These are phyloP conservation scores for Acacia acuminata DNA, from an alignment of 306 rosid genomes.

Conservation along the genomic window DNA sequence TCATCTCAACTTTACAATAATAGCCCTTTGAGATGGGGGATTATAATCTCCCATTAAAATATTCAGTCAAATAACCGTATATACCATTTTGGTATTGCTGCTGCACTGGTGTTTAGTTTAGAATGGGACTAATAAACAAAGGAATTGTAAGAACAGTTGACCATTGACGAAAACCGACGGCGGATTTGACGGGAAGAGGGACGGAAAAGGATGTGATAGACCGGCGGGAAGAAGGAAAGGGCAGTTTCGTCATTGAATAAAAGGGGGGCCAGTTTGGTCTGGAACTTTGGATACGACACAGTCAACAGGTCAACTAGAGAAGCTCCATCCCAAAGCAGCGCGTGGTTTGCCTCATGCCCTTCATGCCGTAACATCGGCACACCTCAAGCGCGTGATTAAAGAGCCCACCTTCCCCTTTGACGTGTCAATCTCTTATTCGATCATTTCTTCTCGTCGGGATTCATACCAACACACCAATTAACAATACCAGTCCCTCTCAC, in stretches of 20 bases:
- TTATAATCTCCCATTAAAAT: not conserved
- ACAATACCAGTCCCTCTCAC: slow-evolving; percentile 51
- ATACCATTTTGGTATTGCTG: not conserved
- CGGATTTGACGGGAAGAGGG: too few species aligned
- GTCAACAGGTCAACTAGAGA: slow-evolving; percentile 4
- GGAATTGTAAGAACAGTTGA: not conserved
- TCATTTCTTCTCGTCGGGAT: slow-evolving; percentile 60
- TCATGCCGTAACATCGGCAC: slow-evolving; percentile 20
- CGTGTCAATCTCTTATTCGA: slow-evolving; percentile 59
- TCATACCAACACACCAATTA: slow-evolving; percentile 66
- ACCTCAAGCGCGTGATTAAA: slow-evolving; percentile 39
- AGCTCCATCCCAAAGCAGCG: slow-evolving; percentile 32
- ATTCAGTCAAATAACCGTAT: not conserved
- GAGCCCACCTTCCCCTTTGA: slow-evolving; percentile 6
- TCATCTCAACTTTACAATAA: not conserved
- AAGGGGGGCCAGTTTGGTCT: not conserved
- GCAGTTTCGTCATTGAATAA: not conserved
- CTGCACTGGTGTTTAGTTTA: not conserved
- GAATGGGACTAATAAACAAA: not conserved
- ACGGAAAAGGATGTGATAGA: not conserved
- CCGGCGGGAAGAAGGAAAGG: not conserved
- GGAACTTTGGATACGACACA: not conserved
- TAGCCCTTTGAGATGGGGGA: not conserved
- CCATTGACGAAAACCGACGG: not conserved
- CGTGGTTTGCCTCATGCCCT: slow-evolving; percentile 46